Conservation (phyloP, 2,329 filamentous ascomycete genomes). For the Colletotrichum sp. region DNA sequence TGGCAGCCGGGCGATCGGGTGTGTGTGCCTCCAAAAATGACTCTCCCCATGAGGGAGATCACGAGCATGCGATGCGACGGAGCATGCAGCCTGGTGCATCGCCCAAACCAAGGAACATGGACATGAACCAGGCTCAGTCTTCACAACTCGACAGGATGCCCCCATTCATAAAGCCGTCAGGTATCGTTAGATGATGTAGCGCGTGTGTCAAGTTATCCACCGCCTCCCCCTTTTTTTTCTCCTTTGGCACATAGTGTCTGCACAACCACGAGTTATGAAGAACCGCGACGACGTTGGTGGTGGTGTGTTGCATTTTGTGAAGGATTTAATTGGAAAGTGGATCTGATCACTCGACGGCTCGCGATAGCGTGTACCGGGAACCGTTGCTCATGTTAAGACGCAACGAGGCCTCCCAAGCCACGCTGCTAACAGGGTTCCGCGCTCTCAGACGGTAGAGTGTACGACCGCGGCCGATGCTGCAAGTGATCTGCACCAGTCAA, state of each 20-base stretch:
- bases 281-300: background rate
- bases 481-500: conserved; percentile 5
- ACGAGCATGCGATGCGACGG: background rate
- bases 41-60: background rate
- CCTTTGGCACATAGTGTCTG: background rate
- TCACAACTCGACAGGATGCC: background rate
- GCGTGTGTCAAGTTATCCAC: conserved; percentile 17
- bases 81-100: background rate
- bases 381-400: background rate
- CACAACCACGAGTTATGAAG: conserved; percentile 4
- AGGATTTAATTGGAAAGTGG: conserved; percentile 19
- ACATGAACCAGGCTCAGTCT: background rate
- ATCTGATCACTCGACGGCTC: conserved; percentile 2
- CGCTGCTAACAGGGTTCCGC: background rate
- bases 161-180: background rate
- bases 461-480: background rate
- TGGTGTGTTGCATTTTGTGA: conserved; percentile 19
- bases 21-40: background rate
- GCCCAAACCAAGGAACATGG: background rate
- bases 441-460: background rate
- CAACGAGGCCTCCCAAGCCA: background rate
- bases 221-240: background rate
- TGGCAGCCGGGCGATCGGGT: conserved; percentile 1
- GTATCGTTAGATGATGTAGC: conserved; percentile 4
- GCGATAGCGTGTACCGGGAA: background rate